A percentile compares a stretch with the other conserved stretches of the same genome.
Evolutionary conservation across 1,139 yeast genomes (phyloP).

Genomic region (Blastobotrys petasosporus): DNA sequence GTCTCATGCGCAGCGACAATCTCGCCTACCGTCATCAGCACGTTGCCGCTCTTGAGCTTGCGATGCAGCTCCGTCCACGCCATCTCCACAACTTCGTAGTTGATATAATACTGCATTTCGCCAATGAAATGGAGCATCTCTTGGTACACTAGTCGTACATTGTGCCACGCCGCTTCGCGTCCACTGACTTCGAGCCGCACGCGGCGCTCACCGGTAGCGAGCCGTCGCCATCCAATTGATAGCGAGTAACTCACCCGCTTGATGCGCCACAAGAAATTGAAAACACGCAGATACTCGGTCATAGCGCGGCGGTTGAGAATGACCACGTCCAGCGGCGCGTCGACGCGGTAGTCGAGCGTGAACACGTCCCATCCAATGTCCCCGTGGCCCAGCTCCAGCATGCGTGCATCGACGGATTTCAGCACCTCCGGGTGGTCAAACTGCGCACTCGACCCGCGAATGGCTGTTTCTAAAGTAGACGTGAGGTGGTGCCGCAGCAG

Average conservation of each 20-base stretch:
- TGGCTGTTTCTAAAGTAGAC: constrained; percentile 58
- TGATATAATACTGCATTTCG: constrained; percentile 37
- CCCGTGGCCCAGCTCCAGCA: constrained; percentile 64
- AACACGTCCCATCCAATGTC: constrained; percentile 80
- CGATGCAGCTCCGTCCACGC: constrained; percentile 34
- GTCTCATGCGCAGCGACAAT: constrained; percentile 32
- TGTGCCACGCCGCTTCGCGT: constrained; percentile 23
- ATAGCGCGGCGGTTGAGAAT: constrained; percentile 36
- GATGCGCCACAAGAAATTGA: constrained; percentile 79
- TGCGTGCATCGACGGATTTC: constrained; percentile 73
- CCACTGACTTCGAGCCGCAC: neutral
- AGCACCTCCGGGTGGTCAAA: constrained; percentile 39
- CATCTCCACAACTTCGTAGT: constrained; percentile 37
- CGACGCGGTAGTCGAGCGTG: constrained; percentile 74
- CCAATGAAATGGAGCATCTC: constrained; percentile 36
- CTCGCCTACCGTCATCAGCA: constrained; percentile 33
- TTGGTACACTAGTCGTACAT: constrained; percentile 28
- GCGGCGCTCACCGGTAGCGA: constrained; percentile 27
- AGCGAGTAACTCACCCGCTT: constrained; percentile 55
- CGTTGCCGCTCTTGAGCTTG: constrained; percentile 22
- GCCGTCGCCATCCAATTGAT: constrained; percentile 42
- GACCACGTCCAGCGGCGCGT: constrained; percentile 42
- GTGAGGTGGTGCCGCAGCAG: constrained; percentile 65
- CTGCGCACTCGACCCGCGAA: constrained; percentile 56
- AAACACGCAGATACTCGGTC: constrained; percentile 68